phyloP scores from a whole-genome alignment of 805 yeast genomes.

The Phaffomyces opuntiae region DNA sequence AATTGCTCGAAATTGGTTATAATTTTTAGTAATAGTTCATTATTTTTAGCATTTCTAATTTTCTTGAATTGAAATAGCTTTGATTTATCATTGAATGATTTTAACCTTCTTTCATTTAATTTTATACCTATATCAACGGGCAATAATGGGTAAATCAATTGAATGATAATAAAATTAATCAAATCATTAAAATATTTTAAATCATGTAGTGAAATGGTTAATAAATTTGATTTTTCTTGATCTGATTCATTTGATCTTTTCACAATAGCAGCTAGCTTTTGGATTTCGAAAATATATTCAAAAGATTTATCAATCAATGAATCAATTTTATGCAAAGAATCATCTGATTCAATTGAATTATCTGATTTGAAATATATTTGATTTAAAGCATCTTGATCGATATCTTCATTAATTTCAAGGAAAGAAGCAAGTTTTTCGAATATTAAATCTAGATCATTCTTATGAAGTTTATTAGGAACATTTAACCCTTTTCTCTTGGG shows the following conservation, averaged over 20 bases:
- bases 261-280: constrained; percentile 8
- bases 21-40: constrained; percentile 4
- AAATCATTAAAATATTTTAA: constrained; percentile 66
- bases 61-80: constrained; percentile 14
- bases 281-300: constrained; percentile 10
- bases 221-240: constrained; percentile 19
- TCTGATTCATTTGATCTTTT: constrained; percentile 3
- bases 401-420: constrained; percentile 16
- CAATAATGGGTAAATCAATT: constrained; percentile 64
- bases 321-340: not conserved
- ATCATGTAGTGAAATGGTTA: constrained; percentile 78
- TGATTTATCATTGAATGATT: constrained; percentile 33
- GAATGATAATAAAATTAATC: constrained; percentile 55
- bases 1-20: constrained; percentile 18
- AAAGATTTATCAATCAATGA: constrained; percentile 7
- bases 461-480: constrained; percentile 25
- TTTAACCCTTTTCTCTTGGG: constrained; percentile 17
- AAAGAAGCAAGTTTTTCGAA: constrained; percentile 21
- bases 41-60: constrained; percentile 2
- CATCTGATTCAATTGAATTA: not conserved
- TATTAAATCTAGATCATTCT: constrained; percentile 27
- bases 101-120: constrained; percentile 48
- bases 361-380: constrained; percentile 4
- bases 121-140: constrained; percentile 57
- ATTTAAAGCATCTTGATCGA: constrained; percentile 7